Percentiles rank a stretch among this genome's conserved stretches.
Evolutionary conservation across 2,329 filamentous ascomycete genomes (phyloP).

Genomic region (Trichophyton verrucosum): DNA sequence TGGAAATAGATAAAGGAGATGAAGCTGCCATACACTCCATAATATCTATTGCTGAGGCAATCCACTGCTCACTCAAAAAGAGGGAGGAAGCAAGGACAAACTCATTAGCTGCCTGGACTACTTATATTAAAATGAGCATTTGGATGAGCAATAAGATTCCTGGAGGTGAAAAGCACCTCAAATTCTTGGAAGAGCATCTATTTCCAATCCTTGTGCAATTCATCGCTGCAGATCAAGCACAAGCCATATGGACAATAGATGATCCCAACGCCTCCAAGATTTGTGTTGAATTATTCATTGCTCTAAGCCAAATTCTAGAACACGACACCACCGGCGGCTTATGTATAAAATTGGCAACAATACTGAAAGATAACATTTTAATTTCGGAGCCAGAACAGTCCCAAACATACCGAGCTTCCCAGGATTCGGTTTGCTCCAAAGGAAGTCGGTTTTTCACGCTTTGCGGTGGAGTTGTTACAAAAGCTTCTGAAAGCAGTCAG

Average conservation of each 20-base stretch:
- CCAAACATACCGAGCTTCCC: conserved; percentile 60
- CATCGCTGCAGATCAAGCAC: conserved; percentile 36
- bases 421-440: conserved; percentile 54
- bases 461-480: conserved; percentile 29
- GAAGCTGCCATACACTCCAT: conserved; percentile 37
- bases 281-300: conserved; percentile 28
- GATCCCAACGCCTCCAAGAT: conserved; percentile 26
- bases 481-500: conserved; percentile 16
- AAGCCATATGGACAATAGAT: conserved; percentile 41
- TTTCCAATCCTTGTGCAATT: conserved; percentile 44
- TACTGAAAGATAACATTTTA: conserved; percentile 55
- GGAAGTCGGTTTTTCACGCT: conserved; percentile 57
- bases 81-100: conserved; percentile 64
- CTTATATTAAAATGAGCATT: conserved; percentile 55
- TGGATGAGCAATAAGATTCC: conserved; percentile 40
- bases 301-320: conserved; percentile 31
- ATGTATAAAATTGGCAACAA: conserved; percentile 51
- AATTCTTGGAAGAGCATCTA: conserved; percentile 37
- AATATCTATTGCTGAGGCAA: conserved; percentile 50
- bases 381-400: conserved; percentile 72
- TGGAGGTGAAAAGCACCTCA: conserved; percentile 35
- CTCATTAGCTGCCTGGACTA: conserved; percentile 56
- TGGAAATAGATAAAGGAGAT: conserved; percentile 19
- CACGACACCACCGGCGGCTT: conserved; percentile 41
- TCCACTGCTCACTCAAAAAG: conserved; percentile 57